phyloP scores from a whole-genome alignment of 768 basidiomycete genomes.

The Dictyophora rubrovolvata region DNA sequence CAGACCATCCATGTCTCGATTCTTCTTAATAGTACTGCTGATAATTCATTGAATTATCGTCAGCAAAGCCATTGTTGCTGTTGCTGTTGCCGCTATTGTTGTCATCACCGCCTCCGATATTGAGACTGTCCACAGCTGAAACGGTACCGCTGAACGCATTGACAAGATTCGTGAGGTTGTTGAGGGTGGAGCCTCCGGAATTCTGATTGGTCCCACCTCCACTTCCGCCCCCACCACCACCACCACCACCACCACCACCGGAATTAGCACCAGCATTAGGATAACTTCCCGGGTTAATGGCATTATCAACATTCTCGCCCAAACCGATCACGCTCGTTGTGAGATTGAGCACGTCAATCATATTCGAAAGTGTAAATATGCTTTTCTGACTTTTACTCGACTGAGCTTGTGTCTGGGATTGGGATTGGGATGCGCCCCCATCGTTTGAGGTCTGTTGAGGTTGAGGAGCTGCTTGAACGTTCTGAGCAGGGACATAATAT shows the following conservation, averaged over 20 bases:
- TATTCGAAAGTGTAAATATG: background rate
- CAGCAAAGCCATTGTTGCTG: background rate
- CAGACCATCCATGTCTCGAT: too few relatives aligned
- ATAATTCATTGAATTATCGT: background rate
- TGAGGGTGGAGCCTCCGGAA: background rate
- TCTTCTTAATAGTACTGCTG: too few relatives aligned
- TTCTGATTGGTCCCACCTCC: background rate
- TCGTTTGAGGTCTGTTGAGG: background rate
- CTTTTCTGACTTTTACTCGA: background rate
- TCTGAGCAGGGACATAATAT: background rate
- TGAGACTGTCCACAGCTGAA: background rate
- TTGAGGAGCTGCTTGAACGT: background rate
- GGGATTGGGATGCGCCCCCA: background rate
- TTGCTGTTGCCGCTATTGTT: too few relatives aligned
- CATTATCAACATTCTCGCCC: background rate
- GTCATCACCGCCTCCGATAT: background rate
- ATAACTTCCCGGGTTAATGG: background rate
- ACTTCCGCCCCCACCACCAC: background rate
- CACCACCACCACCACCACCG: background rate
- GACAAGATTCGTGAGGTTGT: background rate
- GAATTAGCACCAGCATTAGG: background rate
- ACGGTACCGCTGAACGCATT: background rate
- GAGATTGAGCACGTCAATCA: background rate
- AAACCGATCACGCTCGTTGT: background rate
- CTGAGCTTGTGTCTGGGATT: background rate